Percentiles rank a stretch among this genome's conserved stretches.
Evolutionary conservation across 2,329 filamentous ascomycete genomes (phyloP).

Genomic region (Triangularia verruculosa): DNA sequence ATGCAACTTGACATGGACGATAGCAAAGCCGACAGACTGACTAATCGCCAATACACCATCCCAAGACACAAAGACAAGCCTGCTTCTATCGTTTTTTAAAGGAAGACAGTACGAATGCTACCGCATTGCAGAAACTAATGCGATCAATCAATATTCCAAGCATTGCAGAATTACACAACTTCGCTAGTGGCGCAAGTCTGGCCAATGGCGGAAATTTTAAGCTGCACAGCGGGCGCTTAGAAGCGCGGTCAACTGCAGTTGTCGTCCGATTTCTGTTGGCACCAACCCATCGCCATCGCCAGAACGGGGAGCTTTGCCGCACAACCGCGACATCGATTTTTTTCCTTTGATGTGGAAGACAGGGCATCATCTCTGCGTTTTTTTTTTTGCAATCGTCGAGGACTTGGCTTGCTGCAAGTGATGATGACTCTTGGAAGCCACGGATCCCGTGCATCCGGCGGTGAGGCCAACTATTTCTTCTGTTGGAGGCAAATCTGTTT

Average conservation of each 20-base stretch:
- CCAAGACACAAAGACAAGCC: neutral
- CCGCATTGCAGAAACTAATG: neutral
- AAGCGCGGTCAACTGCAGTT: slow-evolving; percentile 26
- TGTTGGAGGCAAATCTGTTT: neutral
- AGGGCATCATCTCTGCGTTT: neutral
- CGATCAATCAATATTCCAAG: neutral
- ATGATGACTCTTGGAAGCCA: neutral
- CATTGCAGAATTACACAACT: neutral
- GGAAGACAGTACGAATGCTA: neutral
- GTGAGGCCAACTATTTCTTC: neutral
- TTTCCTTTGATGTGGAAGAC: neutral
- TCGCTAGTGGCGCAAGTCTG: slow-evolving; percentile 24
- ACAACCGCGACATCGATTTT: slow-evolving; percentile 9
- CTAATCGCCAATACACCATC: neutral
- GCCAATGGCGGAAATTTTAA: slow-evolving; percentile 17
- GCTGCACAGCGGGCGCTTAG: slow-evolving; percentile 24
- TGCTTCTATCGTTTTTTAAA: neutral
- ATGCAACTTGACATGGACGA: neutral
- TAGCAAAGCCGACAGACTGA: neutral
- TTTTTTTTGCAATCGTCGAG: neutral
- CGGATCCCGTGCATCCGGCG: slow-evolving; percentile 12
- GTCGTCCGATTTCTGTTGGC: slow-evolving; percentile 5
- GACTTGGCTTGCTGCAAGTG: neutral
- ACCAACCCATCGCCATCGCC: slow-evolving; percentile 10
- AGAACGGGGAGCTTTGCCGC: slow-evolving; percentile 14